Evolutionary conservation across 371 early-diverging fungal genomes (phyloP).

Genomic region (Mucor circinelloides): DNA sequence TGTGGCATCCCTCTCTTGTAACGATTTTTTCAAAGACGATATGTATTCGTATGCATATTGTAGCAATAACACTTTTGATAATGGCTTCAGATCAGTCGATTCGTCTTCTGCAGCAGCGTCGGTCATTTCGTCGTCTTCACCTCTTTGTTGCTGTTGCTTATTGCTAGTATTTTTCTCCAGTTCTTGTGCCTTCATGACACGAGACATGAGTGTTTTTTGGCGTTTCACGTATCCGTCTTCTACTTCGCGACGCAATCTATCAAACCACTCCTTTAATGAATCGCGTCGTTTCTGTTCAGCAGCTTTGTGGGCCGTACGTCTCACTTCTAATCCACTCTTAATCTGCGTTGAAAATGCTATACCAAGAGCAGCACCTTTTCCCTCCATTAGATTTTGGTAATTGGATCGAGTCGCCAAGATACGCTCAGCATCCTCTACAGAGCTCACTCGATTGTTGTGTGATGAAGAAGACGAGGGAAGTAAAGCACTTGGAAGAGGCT

Average conservation of each 20-base stretch:
- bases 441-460: not conserved
- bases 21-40: conserved; percentile 38
- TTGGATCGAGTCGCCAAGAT: conserved; percentile 81
- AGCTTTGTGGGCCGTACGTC: conserved; percentile 84
- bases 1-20: conserved; percentile 32
- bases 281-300: conserved; percentile 95
- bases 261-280: conserved; percentile 85
- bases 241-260: conserved; percentile 68
- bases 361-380: conserved; percentile 76
- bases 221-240: conserved; percentile 64
- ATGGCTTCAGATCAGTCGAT: conserved; percentile 30
- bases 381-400: conserved; percentile 84
- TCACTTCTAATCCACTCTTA: conserved; percentile 71
- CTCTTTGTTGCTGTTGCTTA: not conserved
- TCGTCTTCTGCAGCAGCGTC: conserved; percentile 13
- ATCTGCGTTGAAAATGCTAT: conserved; percentile 71
- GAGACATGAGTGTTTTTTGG: conserved; percentile 26
- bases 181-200: conserved; percentile 32
- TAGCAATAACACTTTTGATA: conserved; percentile 52
- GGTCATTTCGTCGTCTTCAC: conserved; percentile 9
- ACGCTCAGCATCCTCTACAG: conserved; percentile 44
- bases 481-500: conserved; percentile 13
- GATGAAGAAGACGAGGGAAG: not conserved
- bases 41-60: conserved; percentile 66
- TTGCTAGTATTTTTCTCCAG: conserved; percentile 3